Evolutionary conservation across 192 early-diverging fungal species (phyloP), one percentile per base, ranked within the genome.

Genomic region (Backusella parvicylindrica): DNA sequence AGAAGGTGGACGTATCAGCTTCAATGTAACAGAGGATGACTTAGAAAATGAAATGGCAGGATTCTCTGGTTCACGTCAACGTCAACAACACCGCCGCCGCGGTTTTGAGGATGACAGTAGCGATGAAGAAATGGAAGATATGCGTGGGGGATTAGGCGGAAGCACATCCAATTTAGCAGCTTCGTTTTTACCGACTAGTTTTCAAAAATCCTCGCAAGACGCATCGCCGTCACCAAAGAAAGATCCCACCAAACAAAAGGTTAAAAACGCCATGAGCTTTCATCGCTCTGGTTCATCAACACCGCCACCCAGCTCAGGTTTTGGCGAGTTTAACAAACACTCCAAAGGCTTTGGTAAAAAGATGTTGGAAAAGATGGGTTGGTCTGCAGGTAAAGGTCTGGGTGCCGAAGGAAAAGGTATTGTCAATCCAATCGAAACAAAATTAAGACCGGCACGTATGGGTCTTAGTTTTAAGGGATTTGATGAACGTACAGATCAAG

Each of bases 281-380:
- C 1, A 28, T 28, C 60, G n/a, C 31, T 67, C 31, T 26, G 74
- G 78, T 26, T 63, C 72, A 15, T 68, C 76, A 0, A 47, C 33
- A 6, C 35, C 82, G 2, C 49, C 84, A 37, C 78, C 81, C 1
- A 85, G 83, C n/a, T 84, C 84, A 78, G 92, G 93, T n/a, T 98
- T 97, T 91, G 95, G 88, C 11, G 90, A 89, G 50, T 98, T 96
- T 76, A 91, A 91, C 21, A 89, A 87, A 33, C 86, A 90, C 64
- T 88, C 89, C 5, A 92, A 86, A 37, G 94, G 95, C 9, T 86
- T 94, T 72, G 95, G 93, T 50, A 83, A 91, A 78, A 90, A 89
- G 37, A 90, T 97, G 89, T 85, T 99, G 86, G 82, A 90, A 65
- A 95, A 93, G 74, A 95, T 96, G 93, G 97, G 97, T 36, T 99